Evolutionary conservation across 2,329 filamentous ascomycete genomes (phyloP), one percentile per base, ranked within the genome.

Genomic region (Colletotrichum sp.): DNA sequence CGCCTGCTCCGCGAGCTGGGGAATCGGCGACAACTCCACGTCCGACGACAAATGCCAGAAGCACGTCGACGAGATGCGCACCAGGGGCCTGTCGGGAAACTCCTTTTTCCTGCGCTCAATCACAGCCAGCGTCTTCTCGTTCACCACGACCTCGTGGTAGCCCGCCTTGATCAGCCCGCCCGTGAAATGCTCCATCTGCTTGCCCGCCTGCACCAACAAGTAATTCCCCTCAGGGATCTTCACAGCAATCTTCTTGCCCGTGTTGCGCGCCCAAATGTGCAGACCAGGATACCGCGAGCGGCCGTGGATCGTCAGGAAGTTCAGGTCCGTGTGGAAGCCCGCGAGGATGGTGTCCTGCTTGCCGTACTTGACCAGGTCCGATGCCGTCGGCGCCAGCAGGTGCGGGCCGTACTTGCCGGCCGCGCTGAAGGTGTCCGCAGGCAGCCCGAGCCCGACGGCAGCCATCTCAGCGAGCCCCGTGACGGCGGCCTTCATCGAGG

Each of bases 271-370:
- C 91, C 91, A 92, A 80, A 92, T 89, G 84, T 92, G 88, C 78
- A 92, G 86, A 4, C 91, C 91, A 0, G 91, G 91, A 79, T 91
- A 92, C 75, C 91, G 89, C 34, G 89, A 91, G 78, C 91, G 91
- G 72, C 91, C 91, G 84, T 92, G 91, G 83, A 92, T 92, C 78
- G 91, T 92, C 69, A 92, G 86, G 81, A 92, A 92, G 86, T 92
- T 92, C 74, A 92, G 89, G 80, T 92, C 91, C 1, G 91, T 92
- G 82, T 92, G 91, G 85, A 92, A 92, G 52, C 91, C 91, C 18
- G 91, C 91, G 18, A 92, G 88, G 80, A 92, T 92, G 66, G 90
- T 92, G 84, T 92, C 87, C 67, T 86, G 84, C 5, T 82, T 64
- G 63, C 89, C 89, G 84, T 92, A 91, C 74, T 88, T 90, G 15